phyloP scores from a whole-genome alignment of 805 yeast genomes.

The Saccharomycodes ludwigii region DNA sequence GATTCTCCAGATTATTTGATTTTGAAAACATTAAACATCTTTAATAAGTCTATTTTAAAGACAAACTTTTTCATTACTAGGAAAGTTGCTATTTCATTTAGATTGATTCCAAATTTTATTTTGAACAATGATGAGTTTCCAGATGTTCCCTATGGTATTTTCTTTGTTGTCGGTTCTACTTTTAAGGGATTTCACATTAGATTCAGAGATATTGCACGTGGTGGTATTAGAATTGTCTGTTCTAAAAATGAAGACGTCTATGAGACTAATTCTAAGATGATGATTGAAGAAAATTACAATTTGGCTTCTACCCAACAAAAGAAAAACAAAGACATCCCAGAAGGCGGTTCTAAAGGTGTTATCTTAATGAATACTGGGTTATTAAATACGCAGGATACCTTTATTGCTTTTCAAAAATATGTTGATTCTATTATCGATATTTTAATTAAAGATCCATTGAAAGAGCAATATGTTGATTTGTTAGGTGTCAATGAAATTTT shows the following conservation, averaged over 20 bases:
- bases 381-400: slow-evolving; percentile 64
- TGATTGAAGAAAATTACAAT: slow-evolving; percentile 94
- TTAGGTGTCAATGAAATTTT: slow-evolving; percentile 78
- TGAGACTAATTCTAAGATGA: slow-evolving; percentile 68
- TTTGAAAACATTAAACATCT: slow-evolving; percentile 66
- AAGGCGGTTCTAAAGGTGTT: slow-evolving; percentile 98
- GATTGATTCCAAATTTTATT: slow-evolving; percentile 69
- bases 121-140: slow-evolving; percentile 79
- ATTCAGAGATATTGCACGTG: slow-evolving; percentile 94
- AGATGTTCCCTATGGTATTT: slow-evolving; percentile 87
- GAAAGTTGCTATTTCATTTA: slow-evolving; percentile 88
- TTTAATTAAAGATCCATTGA: slow-evolving; percentile 65
- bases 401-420: slow-evolving; percentile 81
- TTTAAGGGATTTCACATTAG: slow-evolving; percentile 96
- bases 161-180: slow-evolving; percentile 90
- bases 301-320: slow-evolving; percentile 93
- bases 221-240: slow-evolving; percentile 92
- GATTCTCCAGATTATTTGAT: slow-evolving; percentile 72
- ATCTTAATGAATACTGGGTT: slow-evolving; percentile 66
- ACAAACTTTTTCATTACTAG: slow-evolving; percentile 91
- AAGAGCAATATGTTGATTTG: slow-evolving; percentile 76
- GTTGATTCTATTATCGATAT: slow-evolving; percentile 85
- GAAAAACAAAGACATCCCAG: slow-evolving; percentile 96
- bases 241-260: slow-evolving; percentile 80
- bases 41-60: slow-evolving; percentile 79